Conservation (phyloP, 257 asterid genomes). For the Scutellaria galericulata region DNA sequence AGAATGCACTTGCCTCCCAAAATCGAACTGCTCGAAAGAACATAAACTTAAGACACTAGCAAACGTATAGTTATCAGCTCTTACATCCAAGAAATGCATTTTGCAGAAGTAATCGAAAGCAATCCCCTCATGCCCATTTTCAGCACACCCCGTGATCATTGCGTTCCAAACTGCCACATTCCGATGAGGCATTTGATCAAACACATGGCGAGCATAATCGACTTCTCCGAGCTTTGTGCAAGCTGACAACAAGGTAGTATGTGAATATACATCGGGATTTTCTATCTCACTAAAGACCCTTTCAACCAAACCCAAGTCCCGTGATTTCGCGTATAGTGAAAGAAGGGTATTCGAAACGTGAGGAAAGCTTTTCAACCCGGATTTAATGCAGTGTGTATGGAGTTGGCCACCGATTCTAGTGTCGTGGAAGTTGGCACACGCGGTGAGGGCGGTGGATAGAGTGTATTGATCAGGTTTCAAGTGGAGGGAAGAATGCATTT, state of each 20-base stretch:
- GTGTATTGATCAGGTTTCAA: conserved; percentile 80
- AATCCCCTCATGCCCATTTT: conserved; percentile 46
- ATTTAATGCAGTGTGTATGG: conserved; percentile 57
- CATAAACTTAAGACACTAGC: conserved; percentile 80
- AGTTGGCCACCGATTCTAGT: conserved; percentile 60
- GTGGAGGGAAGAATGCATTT: conserved; percentile 57
- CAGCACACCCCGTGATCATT: conserved; percentile 77
- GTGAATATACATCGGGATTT: conserved; percentile 76
- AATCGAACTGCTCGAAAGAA: conserved; percentile 47
- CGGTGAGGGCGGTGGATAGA: conserved; percentile 70
- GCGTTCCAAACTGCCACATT: conserved; percentile 85
- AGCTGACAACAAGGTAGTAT: conserved; percentile 74
- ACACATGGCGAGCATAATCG: conserved; percentile 56
- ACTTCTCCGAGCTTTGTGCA: conserved; percentile 72
- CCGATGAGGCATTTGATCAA: conserved; percentile 62
- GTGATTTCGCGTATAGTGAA: conserved; percentile 63
- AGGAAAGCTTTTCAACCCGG: conserved; percentile 56
- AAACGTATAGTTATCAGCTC: conserved; percentile 70
- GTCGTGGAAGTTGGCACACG: conserved; percentile 54
- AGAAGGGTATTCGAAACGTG: conserved; percentile 75
- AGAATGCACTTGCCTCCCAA: conserved; percentile 76
- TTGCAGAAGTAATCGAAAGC: conserved; percentile 56
- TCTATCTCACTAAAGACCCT: conserved; percentile 58
- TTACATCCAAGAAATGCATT: conserved; percentile 65
- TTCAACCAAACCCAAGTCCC: conserved; percentile 58